Evolutionary conservation across 495 filamentous ascomycete genomes (phyloP), one percentile per base, ranked within the genome.

Genomic region (Xylaria bambusicola): DNA sequence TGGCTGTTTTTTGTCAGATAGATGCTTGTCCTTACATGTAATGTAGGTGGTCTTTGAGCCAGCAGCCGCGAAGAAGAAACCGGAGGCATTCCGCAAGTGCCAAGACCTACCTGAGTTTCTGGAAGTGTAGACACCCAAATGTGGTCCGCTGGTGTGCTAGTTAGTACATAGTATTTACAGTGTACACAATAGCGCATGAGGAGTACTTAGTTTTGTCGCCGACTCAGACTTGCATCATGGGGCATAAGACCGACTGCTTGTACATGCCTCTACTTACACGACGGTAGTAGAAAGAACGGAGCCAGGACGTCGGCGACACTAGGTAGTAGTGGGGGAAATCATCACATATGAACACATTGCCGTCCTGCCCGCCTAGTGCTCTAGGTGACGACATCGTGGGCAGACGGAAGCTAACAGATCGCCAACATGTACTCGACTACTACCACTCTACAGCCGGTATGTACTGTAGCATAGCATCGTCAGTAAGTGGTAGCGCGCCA

Each of bases 171-270:
- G n/a, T n/a, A n/a, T n/a, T n/a, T n/a, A n/a, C n/a, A n/a, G n/a
- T n/a, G n/a, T n/a, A n/a, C n/a, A n/a, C n/a, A n/a, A n/a, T n/a
- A n/a, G n/a, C n/a, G n/a, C n/a, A n/a, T n/a, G n/a, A 33, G 31
- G 5, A 33, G 31, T 52, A 52, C 10, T 36, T 15, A 38, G 29
- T 38, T 13, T 3, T 10, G 36, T 15, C 36, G 36, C 36, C 41
- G 55, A 49, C 54, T 48, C 21, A 40, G 44, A 40, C 24, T 41
- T 58, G 55, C 33, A 49, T 58, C 55, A 58, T 58, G 35, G n/a
- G n/a, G 55, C 45, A 45, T 50, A 38, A 50, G 45, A 58, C 35
- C n/a, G 17, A 23, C 23, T 58, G 45, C 35, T 50, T 33, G 29
- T 33, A 33, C 29, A 33, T 33, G 10, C 5, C 10, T 5, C 10